Evolutionary conservation across 2,329 filamentous ascomycete genomes (phyloP), one percentile per base, ranked within the genome.

Genomic region (Aspergillus carbonarius): DNA sequence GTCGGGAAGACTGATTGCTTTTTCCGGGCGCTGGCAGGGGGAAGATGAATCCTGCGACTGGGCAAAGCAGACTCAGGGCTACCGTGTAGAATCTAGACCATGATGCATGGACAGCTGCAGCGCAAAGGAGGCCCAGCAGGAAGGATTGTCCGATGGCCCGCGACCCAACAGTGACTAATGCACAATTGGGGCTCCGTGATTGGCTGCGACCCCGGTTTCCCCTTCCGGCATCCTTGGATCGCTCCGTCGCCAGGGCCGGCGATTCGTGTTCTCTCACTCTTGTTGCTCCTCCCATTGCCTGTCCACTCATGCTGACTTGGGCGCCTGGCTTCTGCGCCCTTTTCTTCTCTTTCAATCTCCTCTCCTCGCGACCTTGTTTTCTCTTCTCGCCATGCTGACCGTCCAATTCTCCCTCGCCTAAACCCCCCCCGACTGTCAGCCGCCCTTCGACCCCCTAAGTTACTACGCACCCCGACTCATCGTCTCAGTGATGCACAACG

Each of bases 401-500:
- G 42, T 37, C 23, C 44, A 30, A 18, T 10, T 25, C 55, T 52
- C 57, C 25, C 56, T 37, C 48, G 30, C 37, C 25, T 30, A 53
- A 23, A 37, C 51, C 51, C 18, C 51, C 51, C 51, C 18, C 25
- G 20, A 42, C 23, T 30, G 30, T 39, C 49, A 39, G n/a, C 35
- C 35, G 15, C 20, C 50, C 17, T 17, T 48, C 44, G 27, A 32
- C 27, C 50, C 30, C 59, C 53, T 47, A 58, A 58, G 59, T 60
- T 61, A 60, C 62, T 61, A 60, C 62, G 60, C 61, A 58, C 54
- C 48, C 55, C 57, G 55, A 18, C 57, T 52, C 47, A 47, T 54
- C 40, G 34, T 35, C 34, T n/a, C 32, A 55, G 57, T 30, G 52
- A 68, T 65, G 64, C 60, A 62, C 54, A 62, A 66, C 60, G 60